Evolutionary conservation across 768 basidiomycete species (phyloP).

Genomic region (Dioszegia aurantiaca): DNA sequence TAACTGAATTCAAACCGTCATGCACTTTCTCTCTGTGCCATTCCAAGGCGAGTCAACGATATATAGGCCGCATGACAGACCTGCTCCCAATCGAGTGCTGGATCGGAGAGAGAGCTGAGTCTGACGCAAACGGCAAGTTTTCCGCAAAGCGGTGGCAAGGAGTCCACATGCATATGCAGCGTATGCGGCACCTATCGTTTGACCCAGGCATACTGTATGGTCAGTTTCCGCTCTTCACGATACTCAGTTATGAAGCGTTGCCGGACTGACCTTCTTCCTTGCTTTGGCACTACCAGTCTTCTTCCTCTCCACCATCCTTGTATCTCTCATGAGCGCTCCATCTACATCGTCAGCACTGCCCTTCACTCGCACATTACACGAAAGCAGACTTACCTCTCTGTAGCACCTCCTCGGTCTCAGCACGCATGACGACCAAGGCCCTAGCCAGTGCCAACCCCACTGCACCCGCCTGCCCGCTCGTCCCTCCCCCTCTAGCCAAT

Average conservation of each 20-base stretch:
- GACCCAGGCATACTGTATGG: constrained; percentile 82
- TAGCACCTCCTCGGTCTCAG: constrained; percentile 64
- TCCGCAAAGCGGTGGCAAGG: no score
- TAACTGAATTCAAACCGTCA: no score
- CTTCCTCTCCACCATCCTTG: constrained; percentile 97
- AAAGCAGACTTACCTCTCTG: constrained; percentile 63
- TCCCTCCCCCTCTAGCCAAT: constrained; percentile 78
- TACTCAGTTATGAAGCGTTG: neutral
- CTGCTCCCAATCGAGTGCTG: no score
- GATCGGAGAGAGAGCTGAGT: no score
- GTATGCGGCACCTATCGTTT: no score
- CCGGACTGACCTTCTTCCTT: constrained; percentile 72
- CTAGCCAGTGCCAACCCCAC: constrained; percentile 58
- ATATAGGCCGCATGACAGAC: no score
- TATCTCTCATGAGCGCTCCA: constrained; percentile 81
- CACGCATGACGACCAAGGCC: constrained; percentile 61
- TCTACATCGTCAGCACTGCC: constrained; percentile 58
- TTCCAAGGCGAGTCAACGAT: no score
- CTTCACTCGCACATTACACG: neutral
- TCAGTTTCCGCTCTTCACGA: constrained; percentile 7
- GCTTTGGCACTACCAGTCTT: constrained; percentile 92
- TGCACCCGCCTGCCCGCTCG: constrained; percentile 89
- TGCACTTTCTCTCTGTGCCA: no score
- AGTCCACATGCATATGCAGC: no score
- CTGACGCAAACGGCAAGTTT: no score